Evolutionary conservation across 805 yeast species (phyloP), one percentile per base, ranked within the genome.

Genomic region (Metschnikowia dekortorum): DNA sequence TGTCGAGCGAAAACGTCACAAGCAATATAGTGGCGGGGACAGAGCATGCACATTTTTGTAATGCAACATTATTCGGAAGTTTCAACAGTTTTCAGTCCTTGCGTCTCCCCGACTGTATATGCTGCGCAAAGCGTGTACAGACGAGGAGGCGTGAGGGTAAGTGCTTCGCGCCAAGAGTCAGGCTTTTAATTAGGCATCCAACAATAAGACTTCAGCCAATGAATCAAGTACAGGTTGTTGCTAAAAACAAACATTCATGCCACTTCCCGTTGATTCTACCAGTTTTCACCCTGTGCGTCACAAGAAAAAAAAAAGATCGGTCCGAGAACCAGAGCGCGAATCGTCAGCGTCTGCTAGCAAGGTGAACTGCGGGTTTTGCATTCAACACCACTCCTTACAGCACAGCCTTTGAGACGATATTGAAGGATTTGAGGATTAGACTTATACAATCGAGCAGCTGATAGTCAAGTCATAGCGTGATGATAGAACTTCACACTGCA

Each of bases 101-200:
- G n/a, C 33, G 29, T 39, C 33, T 34, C 14, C 29, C 14, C 10
- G 34, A 39, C 43, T 39, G 43, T 30, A 39, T 14, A 39, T 30
- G 34, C 34, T 8, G 8, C 28, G 28, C 29, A 28, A 29, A 18
- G 18, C 16, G 29, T 29, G 34, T 22, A 14, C 34, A n/a, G 14
- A 39, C n/a, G 33, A 13, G 32, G n/a, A 31, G 31, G 42, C 42
- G 32, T 39, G 18, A 28, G 28, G 22, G 13, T n/a, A 13, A 28
- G 42, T 10, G 30, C 42, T 39, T 28, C 31, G 31, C 42, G 42
- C 42, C 42, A 39, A 39, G 42, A 39, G 42, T 28, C 39, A 37
- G n/a, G 30, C 28, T 11, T 10, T 37, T 36, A 26, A 37, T 22
- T 37, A 37, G 14, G 11, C 39, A 37, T 22, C 16, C 13, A 37